phyloP scores from a whole-genome alignment of 176 grass and related monocot species.

The Bothriochloa decipiens region DNA sequence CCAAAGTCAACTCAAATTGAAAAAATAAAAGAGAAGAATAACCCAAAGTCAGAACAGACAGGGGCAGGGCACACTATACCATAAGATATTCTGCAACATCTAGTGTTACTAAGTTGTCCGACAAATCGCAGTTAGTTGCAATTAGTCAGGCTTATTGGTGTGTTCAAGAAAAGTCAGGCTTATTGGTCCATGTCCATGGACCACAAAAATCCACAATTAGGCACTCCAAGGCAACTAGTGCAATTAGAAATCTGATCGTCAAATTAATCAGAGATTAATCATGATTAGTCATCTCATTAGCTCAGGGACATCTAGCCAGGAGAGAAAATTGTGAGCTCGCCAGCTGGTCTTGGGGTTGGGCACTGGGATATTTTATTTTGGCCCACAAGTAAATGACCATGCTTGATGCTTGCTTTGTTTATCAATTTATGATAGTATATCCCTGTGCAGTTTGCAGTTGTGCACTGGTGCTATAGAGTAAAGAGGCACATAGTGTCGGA shows the following conservation, averaged over 20 bases:
- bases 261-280: background rate
- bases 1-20: background rate
- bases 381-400: background rate
- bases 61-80: background rate
- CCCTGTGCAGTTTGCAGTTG: background rate
- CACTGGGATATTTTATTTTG: background rate
- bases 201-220: background rate
- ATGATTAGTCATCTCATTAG: background rate
- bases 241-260: background rate
- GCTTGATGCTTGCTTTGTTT: background rate
- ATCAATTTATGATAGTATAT: background rate
- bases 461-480: background rate
- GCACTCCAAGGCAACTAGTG: background rate
- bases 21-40: background rate
- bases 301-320: background rate
- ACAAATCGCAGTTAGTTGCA: background rate
- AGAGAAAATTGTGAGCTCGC: background rate
- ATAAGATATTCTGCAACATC: background rate
- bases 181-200: too few relatives aligned
- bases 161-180: too few relatives aligned
- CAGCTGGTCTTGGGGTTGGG: background rate
- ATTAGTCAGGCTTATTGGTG: background rate
- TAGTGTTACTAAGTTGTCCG: background rate
- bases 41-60: conserved; percentile 24
- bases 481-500: background rate